phyloP scores from a whole-genome alignment of 345 rosid species.

The Reutealis trisperma region DNA sequence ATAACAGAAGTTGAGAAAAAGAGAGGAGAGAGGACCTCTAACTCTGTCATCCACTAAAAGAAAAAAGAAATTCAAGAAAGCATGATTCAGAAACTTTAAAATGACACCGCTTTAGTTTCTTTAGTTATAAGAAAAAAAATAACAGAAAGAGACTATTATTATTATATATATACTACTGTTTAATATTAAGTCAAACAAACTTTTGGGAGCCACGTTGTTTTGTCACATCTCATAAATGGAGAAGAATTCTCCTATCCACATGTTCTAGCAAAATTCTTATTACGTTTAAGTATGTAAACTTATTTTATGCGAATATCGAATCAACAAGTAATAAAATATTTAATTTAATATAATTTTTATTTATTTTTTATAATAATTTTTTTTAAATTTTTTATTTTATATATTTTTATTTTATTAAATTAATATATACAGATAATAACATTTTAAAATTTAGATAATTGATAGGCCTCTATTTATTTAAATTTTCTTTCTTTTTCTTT shows the following conservation, averaged over 20 bases:
- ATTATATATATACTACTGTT: no score
- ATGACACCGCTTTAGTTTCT: slow-evolving; percentile 26
- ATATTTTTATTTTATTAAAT: no score
- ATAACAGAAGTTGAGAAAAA: neutral
- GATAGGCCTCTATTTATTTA: neutral
- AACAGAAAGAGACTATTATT: neutral
- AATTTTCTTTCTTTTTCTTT: neutral
- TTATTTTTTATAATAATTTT: no score
- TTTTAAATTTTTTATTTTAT: no score
- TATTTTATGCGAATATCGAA: no score
- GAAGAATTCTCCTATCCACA: neutral
- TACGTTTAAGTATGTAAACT: no score
- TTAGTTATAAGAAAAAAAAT: slow-evolving; percentile 9
- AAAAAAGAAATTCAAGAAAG: neutral
- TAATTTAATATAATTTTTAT: no score
- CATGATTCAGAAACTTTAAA: slow-evolving; percentile 12
- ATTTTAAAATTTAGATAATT: neutral
- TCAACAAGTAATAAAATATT: no score
- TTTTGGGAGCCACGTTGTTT: slow-evolving; percentile 20
- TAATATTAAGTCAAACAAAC: slow-evolving; percentile 31
- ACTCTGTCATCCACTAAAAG: slow-evolving; percentile 11
- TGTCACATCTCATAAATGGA: slow-evolving; percentile 11
- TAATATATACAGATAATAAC: neutral
- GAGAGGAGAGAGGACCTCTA: neutral
- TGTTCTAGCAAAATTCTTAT: neutral